A percentile compares a stretch with the other conserved stretches of the same genome.
These are phyloP conservation scores for Rosa persica DNA, from an alignment of 306 rosid species.

Conservation along the genomic window DNA sequence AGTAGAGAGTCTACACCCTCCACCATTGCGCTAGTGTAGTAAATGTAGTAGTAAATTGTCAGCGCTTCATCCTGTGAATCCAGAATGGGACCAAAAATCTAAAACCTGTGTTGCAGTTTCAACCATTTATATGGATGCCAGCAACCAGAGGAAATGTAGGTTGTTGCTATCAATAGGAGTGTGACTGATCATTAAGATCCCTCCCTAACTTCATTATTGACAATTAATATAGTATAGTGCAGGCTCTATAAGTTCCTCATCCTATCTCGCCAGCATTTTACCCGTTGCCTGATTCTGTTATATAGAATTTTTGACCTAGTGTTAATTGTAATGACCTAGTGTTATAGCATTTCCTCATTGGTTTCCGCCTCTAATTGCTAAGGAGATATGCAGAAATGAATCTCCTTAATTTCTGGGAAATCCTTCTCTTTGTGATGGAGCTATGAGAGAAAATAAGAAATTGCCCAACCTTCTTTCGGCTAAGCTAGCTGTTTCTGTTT, in stretches of 20 bases:
- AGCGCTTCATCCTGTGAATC: slow-evolving; percentile 8
- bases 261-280: neutral
- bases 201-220: neutral
- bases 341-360: neutral
- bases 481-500: neutral
- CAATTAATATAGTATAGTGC: neutral
- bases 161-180: neutral
- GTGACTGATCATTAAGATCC: neutral
- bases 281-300: neutral
- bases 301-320: neutral
- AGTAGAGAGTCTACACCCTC: neutral
- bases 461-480: neutral
- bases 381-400: too few relatives aligned
- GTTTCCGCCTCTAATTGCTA: neutral
- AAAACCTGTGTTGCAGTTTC: neutral
- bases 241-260: neutral
- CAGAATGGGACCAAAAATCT: neutral
- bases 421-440: neutral
- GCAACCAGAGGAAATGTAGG: neutral
- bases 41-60: neutral
- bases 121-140: neutral
- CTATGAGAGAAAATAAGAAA: neutral
- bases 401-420: too few relatives aligned
- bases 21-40: neutral
- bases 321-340: neutral